Conservation (phyloP, 352 stramenopile species). For the Achlya hypogyna region DNA sequence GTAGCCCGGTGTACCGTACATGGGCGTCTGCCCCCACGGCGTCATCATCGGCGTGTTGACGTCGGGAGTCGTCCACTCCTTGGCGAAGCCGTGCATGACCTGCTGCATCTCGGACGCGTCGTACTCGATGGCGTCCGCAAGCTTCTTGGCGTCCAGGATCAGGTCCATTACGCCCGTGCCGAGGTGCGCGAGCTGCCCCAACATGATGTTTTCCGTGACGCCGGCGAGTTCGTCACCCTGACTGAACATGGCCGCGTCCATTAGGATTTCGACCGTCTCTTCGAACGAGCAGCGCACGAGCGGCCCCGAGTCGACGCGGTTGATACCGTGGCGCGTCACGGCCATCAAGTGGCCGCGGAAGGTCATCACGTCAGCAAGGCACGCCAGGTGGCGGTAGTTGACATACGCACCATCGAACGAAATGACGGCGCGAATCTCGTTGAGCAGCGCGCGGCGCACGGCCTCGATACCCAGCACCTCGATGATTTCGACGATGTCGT, state of each 20-base stretch:
- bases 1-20: constrained; percentile 18
- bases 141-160: constrained; percentile 77
- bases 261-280: constrained; percentile 99
- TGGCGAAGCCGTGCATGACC: constrained; percentile 86
- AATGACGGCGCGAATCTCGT: constrained; percentile 97
- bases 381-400: constrained; percentile 96
- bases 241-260: constrained; percentile 97
- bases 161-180: constrained; percentile 98
- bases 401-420: constrained; percentile 95
- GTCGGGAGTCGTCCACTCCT: constrained; percentile 84
- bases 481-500: constrained; percentile 98
- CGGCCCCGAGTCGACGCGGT: constrained; percentile 99
- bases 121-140: constrained; percentile 85
- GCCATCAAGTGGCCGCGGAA: constrained; percentile 91
- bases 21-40: constrained; percentile 37
- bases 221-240: constrained; percentile 96
- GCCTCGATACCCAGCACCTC: constrained; percentile 98
- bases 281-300: constrained; percentile 99
- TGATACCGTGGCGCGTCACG: constrained; percentile 96
- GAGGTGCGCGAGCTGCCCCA: constrained; percentile 97
- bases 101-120: constrained; percentile 88
- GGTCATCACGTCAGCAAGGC: constrained; percentile 99
- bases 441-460: constrained; percentile 87
- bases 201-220: constrained; percentile 99
- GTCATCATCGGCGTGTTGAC: constrained; percentile 78